A percentile compares a stretch with the other conserved stretches of the same genome.
Evolutionary conservation across 176 grass and related monocot species (phyloP).

Genomic region (Oryza officinalis): DNA sequence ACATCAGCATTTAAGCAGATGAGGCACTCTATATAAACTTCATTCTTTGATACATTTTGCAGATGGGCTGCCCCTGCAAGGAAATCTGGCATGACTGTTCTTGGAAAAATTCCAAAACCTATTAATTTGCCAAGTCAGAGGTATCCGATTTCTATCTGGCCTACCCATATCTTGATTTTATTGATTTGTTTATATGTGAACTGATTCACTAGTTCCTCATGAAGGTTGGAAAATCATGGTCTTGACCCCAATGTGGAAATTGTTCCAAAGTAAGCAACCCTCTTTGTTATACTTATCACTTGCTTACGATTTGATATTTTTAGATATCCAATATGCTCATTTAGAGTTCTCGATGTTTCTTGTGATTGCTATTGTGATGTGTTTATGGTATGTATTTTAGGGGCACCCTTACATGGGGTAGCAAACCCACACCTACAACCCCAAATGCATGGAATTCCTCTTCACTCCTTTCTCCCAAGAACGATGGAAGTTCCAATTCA

Average conservation of each 20-base stretch:
- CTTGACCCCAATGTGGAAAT: constrained; percentile 94
- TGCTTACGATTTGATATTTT: background rate
- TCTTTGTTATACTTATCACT: constrained; percentile 16
- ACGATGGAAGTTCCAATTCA: constrained; percentile 54
- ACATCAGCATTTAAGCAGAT: background rate
- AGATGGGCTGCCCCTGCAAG: constrained; percentile 82
- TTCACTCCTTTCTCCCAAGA: constrained; percentile 83
- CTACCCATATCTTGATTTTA: background rate
- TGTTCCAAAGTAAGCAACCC: constrained; percentile 85
- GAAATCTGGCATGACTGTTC: constrained; percentile 98
- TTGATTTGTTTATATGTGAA: constrained; percentile 17
- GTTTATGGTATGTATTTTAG: constrained; percentile 48
- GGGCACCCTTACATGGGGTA: constrained; percentile 95
- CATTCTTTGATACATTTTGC: constrained; percentile 32
- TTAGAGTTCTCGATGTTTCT: constrained; percentile 24
- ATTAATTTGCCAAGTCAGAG: constrained; percentile 98
- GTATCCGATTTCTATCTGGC: constrained; percentile 45
- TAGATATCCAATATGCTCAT: constrained; percentile 4
- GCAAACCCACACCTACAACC: constrained; percentile 54
- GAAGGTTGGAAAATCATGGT: constrained; percentile 98
- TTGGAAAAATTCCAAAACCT: constrained; percentile 97
- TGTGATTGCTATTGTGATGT: constrained; percentile 13
- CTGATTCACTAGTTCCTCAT: constrained; percentile 48
- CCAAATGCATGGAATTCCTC: constrained; percentile 87
- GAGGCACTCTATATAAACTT: background rate